Conservation (phyloP, 169 alveolate genomes). For the Eimeria zaria region DNA sequence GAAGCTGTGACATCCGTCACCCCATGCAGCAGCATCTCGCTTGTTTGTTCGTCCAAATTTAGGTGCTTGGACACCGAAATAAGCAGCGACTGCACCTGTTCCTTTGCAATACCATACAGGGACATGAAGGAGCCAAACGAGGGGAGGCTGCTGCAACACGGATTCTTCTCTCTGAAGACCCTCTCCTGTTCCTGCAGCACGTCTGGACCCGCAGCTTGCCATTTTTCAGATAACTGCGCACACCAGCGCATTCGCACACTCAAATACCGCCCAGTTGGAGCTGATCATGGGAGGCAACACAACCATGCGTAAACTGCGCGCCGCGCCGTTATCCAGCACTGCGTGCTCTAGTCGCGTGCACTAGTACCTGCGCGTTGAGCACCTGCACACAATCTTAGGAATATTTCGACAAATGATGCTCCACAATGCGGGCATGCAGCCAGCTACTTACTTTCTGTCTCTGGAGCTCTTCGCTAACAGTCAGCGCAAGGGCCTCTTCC, state of each 20-base stretch:
- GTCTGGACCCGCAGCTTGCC: conserved; percentile 73
- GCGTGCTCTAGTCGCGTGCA: neutral
- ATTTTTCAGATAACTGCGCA: conserved; percentile 63
- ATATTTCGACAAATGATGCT: neutral
- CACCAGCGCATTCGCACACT: neutral
- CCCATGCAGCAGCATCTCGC: conserved; percentile 62
- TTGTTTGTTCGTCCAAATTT: conserved; percentile 58
- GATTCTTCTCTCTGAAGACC: conserved; percentile 65
- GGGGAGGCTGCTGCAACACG: conserved; percentile 75
- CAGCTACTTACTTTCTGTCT: conserved; percentile 64
- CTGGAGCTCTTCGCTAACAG: conserved; percentile 82
- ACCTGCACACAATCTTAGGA: neutral
- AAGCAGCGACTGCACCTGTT: conserved; percentile 74
- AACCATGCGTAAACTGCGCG: neutral
- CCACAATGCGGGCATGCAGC: neutral
- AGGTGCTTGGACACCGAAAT: conserved; percentile 47
- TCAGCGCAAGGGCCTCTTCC: conserved; percentile 84
- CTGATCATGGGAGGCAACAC: neutral
- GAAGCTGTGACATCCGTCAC: conserved; percentile 5
- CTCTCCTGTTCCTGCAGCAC: conserved; percentile 72
- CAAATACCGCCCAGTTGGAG: neutral
- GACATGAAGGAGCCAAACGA: conserved; percentile 80
- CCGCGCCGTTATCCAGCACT: neutral
- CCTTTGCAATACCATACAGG: conserved; percentile 77
- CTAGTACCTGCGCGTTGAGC: neutral